Percentiles rank a stretch among this genome's conserved stretches.
Evolutionary conservation across 1,139 yeast species (phyloP).

Genomic region (Candida sp.): DNA sequence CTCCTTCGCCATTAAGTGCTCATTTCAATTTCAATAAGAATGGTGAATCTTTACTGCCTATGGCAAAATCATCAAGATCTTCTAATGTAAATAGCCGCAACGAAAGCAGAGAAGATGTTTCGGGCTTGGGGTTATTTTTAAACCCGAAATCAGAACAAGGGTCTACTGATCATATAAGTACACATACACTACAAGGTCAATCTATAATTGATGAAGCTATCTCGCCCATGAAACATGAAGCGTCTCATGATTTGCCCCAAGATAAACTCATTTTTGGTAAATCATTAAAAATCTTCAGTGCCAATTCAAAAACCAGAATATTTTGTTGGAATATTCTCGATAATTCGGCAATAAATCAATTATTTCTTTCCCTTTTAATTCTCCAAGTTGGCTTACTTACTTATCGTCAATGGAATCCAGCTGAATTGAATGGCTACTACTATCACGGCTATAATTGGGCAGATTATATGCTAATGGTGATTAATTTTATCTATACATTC

Average conservation of each 20-base stretch:
- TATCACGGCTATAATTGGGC: constrained; percentile 44
- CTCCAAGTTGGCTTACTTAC: constrained; percentile 42
- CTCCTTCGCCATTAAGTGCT: neutral
- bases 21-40: neutral
- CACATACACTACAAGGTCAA: neutral
- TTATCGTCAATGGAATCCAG: constrained; percentile 51
- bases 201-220: neutral
- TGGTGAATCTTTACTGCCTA: neutral
- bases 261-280: constrained; percentile 32
- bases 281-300: constrained; percentile 29
- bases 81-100: neutral
- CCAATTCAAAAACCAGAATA: constrained; percentile 26
- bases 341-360: constrained; percentile 19
- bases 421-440: constrained; percentile 30
- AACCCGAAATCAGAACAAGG: neutral
- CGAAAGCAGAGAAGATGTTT: neutral
- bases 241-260: neutral
- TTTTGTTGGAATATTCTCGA: constrained; percentile 27
- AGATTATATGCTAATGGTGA: constrained; percentile 51
- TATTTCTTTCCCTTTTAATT: constrained; percentile 27
- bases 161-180: neutral
- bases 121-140: constrained; percentile 1
- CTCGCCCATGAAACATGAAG: neutral
- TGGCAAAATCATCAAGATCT: neutral
- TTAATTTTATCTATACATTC: constrained; percentile 60